Conservation (phyloP, 192 early-diverging fungal genomes). For the Umbelopsis ramanniana region DNA sequence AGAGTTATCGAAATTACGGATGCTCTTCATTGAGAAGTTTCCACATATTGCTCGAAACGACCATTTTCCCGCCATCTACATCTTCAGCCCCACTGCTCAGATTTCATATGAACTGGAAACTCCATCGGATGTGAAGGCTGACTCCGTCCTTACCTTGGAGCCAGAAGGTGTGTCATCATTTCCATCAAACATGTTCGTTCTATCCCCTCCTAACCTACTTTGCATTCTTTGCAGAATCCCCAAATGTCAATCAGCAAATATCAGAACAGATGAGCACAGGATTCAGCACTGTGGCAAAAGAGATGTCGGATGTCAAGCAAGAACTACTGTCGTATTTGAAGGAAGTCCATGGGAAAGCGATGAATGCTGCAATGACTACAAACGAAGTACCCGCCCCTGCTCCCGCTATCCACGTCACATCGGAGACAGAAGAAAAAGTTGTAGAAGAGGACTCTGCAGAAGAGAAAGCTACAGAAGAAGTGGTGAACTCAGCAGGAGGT, state of each 20-base stretch:
- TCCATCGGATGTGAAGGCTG: constrained; percentile 57
- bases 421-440: neutral
- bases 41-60: constrained; percentile 57
- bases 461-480: neutral
- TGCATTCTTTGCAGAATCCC: neutral
- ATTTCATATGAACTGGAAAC: constrained; percentile 71
- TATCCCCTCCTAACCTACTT: neutral
- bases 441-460: too few relatives aligned
- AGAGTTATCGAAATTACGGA: constrained; percentile 51
- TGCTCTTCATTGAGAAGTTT: constrained; percentile 72
- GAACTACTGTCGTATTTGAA: neutral
- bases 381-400: neutral
- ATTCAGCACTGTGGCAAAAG: neutral
- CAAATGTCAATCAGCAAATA: neutral
- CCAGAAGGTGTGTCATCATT: constrained; percentile 44
- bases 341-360: neutral
- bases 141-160: constrained; percentile 52
- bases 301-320: constrained; percentile 5
- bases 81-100: constrained; percentile 51
- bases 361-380: neutral
- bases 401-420: neutral
- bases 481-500: too few relatives aligned
- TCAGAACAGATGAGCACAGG: neutral
- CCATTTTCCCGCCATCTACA: constrained; percentile 59
- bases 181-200: neutral